Evolutionary conservation across 352 stramenopile genomes (phyloP).

Genomic region (Phytopythium boreale): DNA sequence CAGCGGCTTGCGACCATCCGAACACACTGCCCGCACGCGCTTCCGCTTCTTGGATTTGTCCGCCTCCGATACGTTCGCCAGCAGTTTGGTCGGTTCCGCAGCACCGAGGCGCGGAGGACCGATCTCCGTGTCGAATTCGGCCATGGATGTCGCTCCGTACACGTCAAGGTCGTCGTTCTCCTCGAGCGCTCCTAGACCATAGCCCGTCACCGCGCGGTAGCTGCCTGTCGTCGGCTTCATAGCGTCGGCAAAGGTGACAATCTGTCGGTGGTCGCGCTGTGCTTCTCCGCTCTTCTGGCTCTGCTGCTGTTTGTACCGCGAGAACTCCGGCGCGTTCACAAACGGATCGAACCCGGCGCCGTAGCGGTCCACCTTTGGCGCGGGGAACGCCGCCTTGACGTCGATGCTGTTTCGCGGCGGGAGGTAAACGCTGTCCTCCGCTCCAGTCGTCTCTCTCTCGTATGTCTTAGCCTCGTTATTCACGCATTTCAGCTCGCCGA

Average conservation of each 20-base stretch:
- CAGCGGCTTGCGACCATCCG: constrained; percentile 53
- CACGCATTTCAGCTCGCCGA: constrained; percentile 1
- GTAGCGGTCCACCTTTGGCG: constrained; percentile 73
- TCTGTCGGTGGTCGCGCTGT: constrained; percentile 29
- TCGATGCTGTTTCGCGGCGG: constrained; percentile 58
- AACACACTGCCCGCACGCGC: constrained; percentile 32
- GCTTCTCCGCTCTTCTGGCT: constrained; percentile 18
- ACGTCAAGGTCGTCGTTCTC: constrained; percentile 86
- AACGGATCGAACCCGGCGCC: constrained; percentile 80
- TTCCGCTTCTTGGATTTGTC: constrained; percentile 15
- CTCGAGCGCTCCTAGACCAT: constrained; percentile 74
- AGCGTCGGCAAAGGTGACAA: constrained; percentile 76
- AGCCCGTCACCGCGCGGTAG: constrained; percentile 38
- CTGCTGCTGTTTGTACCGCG: constrained; percentile 39
- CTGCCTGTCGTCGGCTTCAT: constrained; percentile 38
- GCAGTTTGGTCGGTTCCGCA: constrained; percentile 4
- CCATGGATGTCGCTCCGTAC: constrained; percentile 62
- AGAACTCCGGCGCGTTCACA: constrained; percentile 70
- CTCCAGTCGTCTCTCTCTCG: constrained; percentile 8
- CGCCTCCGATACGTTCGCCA: neutral
- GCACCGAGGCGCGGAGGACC: constrained; percentile 23
- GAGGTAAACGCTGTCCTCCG: constrained; percentile 46
- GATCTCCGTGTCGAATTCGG: constrained; percentile 67
- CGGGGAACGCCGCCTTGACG: constrained; percentile 46
- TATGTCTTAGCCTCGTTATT: neutral